Evolutionary conservation across 768 basidiomycete genomes (phyloP), one percentile per base, ranked within the genome.

Genomic region (Candolleomyces efflorescens): DNA sequence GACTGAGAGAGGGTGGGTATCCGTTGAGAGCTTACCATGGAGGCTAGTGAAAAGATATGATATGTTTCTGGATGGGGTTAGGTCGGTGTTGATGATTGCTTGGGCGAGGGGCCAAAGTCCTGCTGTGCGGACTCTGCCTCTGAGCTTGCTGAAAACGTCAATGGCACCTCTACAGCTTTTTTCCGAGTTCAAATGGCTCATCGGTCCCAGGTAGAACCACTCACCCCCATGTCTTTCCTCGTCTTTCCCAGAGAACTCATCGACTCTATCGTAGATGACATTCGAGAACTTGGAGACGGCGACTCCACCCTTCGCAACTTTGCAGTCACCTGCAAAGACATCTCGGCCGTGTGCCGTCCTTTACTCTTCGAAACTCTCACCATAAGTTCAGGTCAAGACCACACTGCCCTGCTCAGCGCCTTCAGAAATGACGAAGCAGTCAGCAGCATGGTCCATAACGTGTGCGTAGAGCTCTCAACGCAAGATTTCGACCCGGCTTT

Each of bases 21-120:
- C 23, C 54, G 17, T 41, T 50, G 24, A 12, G 18, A 24, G 60
- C 56, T 61, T 52, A 65, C 67, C 67, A 68, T 68, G n/a, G n/a
- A n/a, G n/a, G n/a, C n/a, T n/a, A n/a, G n/a, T n/a, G n/a, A n/a
- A n/a, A n/a, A n/a, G n/a, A n/a, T n/a, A n/a, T n/a, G n/a, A n/a
- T n/a, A n/a, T n/a, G n/a, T n/a, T n/a, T n/a, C n/a, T n/a, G n/a
- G n/a, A n/a, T n/a, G n/a, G n/a, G n/a, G n/a, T n/a, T n/a, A n/a
- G n/a, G n/a, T n/a, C n/a, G n/a, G n/a, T n/a, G n/a, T n/a, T n/a
- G n/a, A n/a, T n/a, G n/a, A n/a, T n/a, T n/a, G n/a, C n/a, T n/a
- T n/a, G n/a, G n/a, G n/a, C n/a, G n/a, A n/a, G n/a, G n/a, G n/a
- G n/a, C n/a, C n/a, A n/a, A n/a, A n/a, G n/a, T n/a, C n/a, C n/a